Conservation (phyloP, 768 basidiomycete genomes). For the Nevesoporus exiguus region DNA sequence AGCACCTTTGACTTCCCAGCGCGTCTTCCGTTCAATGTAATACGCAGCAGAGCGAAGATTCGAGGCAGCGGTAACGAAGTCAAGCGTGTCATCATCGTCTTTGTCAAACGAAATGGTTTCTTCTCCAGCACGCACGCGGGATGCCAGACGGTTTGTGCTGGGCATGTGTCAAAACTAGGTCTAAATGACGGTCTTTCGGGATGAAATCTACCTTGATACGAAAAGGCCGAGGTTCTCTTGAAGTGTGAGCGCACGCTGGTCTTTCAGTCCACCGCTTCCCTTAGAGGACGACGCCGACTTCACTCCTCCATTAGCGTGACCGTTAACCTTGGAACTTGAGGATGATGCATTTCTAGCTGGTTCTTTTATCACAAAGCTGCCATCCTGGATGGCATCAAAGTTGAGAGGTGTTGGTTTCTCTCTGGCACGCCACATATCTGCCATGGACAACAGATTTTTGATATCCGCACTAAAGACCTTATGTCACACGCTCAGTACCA, state of each 20-base stretch:
- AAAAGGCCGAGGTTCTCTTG: slow-evolving; percentile 84
- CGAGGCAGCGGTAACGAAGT: slow-evolving; percentile 93
- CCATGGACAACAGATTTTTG: slow-evolving; percentile 83
- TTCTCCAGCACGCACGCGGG: slow-evolving; percentile 62
- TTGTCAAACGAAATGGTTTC: slow-evolving; percentile 89
- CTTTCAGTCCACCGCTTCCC: slow-evolving; percentile 52
- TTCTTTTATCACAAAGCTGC: slow-evolving; percentile 49
- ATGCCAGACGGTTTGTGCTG: slow-evolving; percentile 79
- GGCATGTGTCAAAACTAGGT: slow-evolving; percentile 5
- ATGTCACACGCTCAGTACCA: not conserved
- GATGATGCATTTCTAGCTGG: slow-evolving; percentile 16
- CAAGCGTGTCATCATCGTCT: slow-evolving; percentile 94
- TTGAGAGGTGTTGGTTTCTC: slow-evolving; percentile 84
- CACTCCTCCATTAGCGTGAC: slow-evolving; percentile 16
- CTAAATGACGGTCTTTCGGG: not conserved
- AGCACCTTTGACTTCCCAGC: slow-evolving; percentile 95
- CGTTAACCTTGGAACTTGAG: slow-evolving; percentile 27
- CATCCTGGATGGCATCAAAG: slow-evolving; percentile 70
- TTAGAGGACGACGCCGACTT: slow-evolving; percentile 10
- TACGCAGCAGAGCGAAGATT: slow-evolving; percentile 92
- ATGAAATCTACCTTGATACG: slow-evolving; percentile 62
- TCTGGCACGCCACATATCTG: slow-evolving; percentile 94
- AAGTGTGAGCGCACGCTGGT: slow-evolving; percentile 74
- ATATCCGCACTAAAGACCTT: slow-evolving; percentile 91
- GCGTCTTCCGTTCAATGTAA: slow-evolving; percentile 81